Evolutionary conservation across 306 rosid genomes (phyloP).

Genomic region (Begonia loranthoides): DNA sequence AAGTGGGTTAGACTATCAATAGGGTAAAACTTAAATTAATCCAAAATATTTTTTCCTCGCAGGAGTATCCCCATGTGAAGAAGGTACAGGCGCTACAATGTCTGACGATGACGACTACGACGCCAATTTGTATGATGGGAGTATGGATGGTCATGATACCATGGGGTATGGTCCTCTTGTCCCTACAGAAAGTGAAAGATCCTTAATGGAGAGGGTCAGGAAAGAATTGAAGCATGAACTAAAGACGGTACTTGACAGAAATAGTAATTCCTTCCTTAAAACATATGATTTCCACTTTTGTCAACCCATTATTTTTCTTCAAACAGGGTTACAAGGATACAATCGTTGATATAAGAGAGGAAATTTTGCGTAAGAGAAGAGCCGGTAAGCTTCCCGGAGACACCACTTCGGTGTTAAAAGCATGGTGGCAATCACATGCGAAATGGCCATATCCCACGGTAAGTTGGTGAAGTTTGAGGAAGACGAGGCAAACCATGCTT

Average conservation of each 20-base stretch:
- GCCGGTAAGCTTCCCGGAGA: constrained; percentile 99
- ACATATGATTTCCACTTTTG: not conserved
- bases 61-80: constrained; percentile 98
- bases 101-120: constrained; percentile 94
- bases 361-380: constrained; percentile 92
- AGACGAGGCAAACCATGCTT: too few species aligned
- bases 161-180: constrained; percentile 98
- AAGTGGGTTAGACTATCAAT: too few species aligned
- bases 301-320: not conserved
- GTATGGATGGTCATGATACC: constrained; percentile 62
- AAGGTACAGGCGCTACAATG: constrained; percentile 98
- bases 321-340: constrained; percentile 84
- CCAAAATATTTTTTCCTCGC: constrained; percentile 12
- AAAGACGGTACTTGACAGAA: constrained; percentile 42
- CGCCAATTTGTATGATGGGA: constrained; percentile 67
- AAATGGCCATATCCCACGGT: constrained; percentile 99
- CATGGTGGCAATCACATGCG: constrained; percentile 97
- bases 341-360: constrained; percentile 95
- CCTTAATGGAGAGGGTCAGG: constrained; percentile 96
- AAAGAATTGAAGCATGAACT: constrained; percentile 91
- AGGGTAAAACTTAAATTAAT: too few species aligned
- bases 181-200: constrained; percentile 94
- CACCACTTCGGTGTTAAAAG: constrained; percentile 87
- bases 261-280: constrained; percentile 4
- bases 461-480: too few species aligned